These are phyloP conservation scores for Schizosaccharomyces lindneri DNA, from an alignment of 805 yeast genomes.

Conservation along the genomic window DNA sequence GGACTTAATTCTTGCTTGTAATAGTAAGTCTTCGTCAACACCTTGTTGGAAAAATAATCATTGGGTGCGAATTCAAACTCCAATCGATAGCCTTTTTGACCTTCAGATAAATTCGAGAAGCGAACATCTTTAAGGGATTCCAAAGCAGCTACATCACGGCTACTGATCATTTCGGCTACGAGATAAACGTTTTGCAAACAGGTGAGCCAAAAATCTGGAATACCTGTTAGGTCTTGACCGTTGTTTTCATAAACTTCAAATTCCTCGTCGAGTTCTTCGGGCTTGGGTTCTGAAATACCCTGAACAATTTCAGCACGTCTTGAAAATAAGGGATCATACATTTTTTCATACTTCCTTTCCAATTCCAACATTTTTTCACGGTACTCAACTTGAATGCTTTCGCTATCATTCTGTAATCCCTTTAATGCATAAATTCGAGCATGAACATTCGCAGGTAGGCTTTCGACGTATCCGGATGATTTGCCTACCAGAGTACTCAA, in stretches of 20 bases:
- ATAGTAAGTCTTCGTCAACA: slow-evolving; percentile 63
- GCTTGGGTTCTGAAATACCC: slow-evolving; percentile 56
- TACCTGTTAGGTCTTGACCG: slow-evolving; percentile 31
- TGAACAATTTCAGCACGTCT: slow-evolving; percentile 45
- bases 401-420: slow-evolving; percentile 53
- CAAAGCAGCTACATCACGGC: slow-evolving; percentile 70
- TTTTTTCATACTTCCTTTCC: slow-evolving; percentile 51
- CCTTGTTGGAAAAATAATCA: slow-evolving; percentile 49
- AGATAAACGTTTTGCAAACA: slow-evolving; percentile 70
- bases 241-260: slow-evolving; percentile 19
- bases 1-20: slow-evolving; percentile 86
- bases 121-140: slow-evolving; percentile 41
- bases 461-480: slow-evolving; percentile 63
- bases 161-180: slow-evolving; percentile 63
- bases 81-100: slow-evolving; percentile 61
- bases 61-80: slow-evolving; percentile 58
- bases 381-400: slow-evolving; percentile 69
- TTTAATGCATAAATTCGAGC: slow-evolving; percentile 62
- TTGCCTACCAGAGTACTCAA: slow-evolving; percentile 64
- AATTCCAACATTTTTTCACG: slow-evolving; percentile 69
- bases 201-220: slow-evolving; percentile 92
- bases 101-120: slow-evolving; percentile 45
- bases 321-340: slow-evolving; percentile 52
- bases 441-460: slow-evolving; percentile 47
- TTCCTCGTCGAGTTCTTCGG: slow-evolving; percentile 36